Evolutionary conservation across 139 green algal genomes (phyloP).

Genomic region (Haematococcus sp.): DNA sequence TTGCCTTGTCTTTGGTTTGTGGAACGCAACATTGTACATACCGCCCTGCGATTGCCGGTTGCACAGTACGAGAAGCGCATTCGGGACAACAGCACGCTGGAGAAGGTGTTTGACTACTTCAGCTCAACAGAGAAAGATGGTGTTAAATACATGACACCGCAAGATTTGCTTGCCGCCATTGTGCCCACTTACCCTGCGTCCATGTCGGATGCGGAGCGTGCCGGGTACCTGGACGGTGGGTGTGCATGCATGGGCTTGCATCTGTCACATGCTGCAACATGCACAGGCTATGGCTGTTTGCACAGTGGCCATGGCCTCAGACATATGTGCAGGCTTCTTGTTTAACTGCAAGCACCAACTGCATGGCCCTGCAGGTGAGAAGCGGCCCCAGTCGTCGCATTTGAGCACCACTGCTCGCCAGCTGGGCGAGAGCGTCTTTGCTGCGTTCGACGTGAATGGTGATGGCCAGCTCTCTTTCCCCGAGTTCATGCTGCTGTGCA

Average conservation of each 20-base stretch:
- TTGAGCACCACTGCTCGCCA: neutral
- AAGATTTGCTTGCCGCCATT: constrained; percentile 57
- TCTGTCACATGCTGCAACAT: neutral
- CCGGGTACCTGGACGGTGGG: constrained; percentile 60
- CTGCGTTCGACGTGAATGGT: constrained; percentile 66
- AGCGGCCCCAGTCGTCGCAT: neutral
- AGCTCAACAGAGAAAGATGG: constrained; percentile 27
- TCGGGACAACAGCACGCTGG: constrained; percentile 61
- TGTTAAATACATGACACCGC: constrained; percentile 43
- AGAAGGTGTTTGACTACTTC: constrained; percentile 90
- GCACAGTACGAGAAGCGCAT: constrained; percentile 82
- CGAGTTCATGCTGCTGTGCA: constrained; percentile 81
- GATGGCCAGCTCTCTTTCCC: constrained; percentile 64
- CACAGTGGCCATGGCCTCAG: no score
- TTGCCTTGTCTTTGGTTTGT: no score
- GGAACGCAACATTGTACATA: no score
- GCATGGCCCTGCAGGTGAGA: neutral
- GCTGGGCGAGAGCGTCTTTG: constrained; percentile 36
- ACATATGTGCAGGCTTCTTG: no score
- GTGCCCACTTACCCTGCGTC: constrained; percentile 76
- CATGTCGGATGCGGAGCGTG: constrained; percentile 45
- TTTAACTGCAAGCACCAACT: no score
- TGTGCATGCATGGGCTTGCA: neutral
- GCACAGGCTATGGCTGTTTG: neutral
- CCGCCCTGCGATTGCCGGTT: no score